Conservation (phyloP, 2,329 filamentous ascomycete species). For the Diaporthe destruens region DNA sequence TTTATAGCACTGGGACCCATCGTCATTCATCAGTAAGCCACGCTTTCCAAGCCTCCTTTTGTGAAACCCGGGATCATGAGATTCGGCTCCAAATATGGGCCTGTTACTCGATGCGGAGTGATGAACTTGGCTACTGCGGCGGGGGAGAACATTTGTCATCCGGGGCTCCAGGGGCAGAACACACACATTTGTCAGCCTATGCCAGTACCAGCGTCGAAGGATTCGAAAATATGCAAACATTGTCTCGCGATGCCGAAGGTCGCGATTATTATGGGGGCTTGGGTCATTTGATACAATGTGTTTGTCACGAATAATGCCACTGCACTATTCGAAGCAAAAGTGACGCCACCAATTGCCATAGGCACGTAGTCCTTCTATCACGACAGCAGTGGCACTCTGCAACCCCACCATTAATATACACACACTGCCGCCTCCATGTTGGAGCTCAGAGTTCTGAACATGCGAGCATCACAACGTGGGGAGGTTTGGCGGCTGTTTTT, state of each 20-base stretch:
- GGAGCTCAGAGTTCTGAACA: background rate
- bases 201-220: constrained; percentile 11
- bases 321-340: too few relatives aligned
- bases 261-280: background rate
- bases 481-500: background rate
- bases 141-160: constrained; percentile 22
- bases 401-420: background rate
- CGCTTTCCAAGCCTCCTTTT: background rate
- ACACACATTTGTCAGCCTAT: constrained; percentile 26
- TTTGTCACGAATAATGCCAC: too few relatives aligned
- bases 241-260: background rate
- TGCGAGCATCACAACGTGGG: too few relatives aligned
- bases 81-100: background rate
- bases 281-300: background rate
- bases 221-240: background rate
- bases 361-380: too few relatives aligned
- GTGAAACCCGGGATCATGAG: background rate
- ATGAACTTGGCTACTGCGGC: background rate
- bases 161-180: background rate
- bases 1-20: constrained; percentile 3
- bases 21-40: background rate
- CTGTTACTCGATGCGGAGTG: background rate
- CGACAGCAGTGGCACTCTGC: too few relatives aligned
- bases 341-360: too few relatives aligned
- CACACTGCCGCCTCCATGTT: too few relatives aligned